These are phyloP conservation scores for Francoa sonchifolia DNA, from an alignment of 441 rosid species.

Conservation along the genomic window DNA sequence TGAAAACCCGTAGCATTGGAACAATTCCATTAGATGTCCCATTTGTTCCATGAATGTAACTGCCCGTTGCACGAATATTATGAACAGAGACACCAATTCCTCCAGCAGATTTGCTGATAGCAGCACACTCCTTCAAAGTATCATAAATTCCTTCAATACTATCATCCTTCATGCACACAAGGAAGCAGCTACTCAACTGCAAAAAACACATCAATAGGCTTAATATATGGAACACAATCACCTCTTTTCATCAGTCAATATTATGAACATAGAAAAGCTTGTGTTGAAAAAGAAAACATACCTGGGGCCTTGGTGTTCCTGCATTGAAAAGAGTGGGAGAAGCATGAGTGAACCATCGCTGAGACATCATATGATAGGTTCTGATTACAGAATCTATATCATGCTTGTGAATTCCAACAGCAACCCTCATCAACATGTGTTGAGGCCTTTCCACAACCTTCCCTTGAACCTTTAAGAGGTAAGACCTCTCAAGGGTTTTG, in stretches of 20 bases:
- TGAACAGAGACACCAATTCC: slow-evolving; percentile 91
- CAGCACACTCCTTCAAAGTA: slow-evolving; percentile 80
- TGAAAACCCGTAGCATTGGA: slow-evolving; percentile 82
- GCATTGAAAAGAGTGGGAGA: slow-evolving; percentile 90
- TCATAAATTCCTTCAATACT: slow-evolving; percentile 93
- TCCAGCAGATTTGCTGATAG: slow-evolving; percentile 90
- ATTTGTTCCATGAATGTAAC: slow-evolving; percentile 85
- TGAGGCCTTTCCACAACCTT: slow-evolving; percentile 87
- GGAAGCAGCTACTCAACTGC: slow-evolving; percentile 86
- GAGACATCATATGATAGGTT: slow-evolving; percentile 92
- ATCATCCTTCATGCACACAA: slow-evolving; percentile 85
- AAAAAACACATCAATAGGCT: slow-evolving; percentile 10
- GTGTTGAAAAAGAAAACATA: slow-evolving; percentile 13
- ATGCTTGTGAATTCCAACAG: slow-evolving; percentile 82
- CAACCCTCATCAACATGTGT: slow-evolving; percentile 90
- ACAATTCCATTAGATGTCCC: slow-evolving; percentile 82
- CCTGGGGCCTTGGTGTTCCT: slow-evolving; percentile 86
- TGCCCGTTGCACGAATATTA: slow-evolving; percentile 79
- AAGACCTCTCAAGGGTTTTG: slow-evolving; percentile 85
- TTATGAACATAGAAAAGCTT: neutral
- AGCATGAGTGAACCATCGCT: slow-evolving; percentile 91
- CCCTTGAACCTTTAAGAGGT: slow-evolving; percentile 70
- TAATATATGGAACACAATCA: no score
- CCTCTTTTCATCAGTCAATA: neutral
- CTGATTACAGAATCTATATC: slow-evolving; percentile 60